A percentile compares a stretch with the other conserved stretches of the same genome.
Conservation (phyloP, 108 stramenopile species). For the Nannochloropsis gaditana region DNA sequence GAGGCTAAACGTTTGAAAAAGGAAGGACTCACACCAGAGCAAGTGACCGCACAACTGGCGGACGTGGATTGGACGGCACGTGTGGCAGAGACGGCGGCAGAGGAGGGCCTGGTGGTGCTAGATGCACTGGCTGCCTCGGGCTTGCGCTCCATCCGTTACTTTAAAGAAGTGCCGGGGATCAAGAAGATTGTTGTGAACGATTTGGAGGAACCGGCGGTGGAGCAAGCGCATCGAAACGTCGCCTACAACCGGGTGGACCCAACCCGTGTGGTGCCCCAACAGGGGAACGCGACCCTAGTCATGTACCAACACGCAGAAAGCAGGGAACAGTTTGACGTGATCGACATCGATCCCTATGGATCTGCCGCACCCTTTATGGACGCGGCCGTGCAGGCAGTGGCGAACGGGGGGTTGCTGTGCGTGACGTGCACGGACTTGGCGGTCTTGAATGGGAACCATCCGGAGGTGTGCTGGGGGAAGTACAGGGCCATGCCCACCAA, state of each 20-base stretch:
- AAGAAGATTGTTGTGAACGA: conserved; percentile 83
- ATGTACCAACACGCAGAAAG: conserved; percentile 44
- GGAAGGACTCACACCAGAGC: not conserved
- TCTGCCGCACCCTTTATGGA: conserved; percentile 93
- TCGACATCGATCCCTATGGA: conserved; percentile 98
- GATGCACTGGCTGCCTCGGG: conserved; percentile 96
- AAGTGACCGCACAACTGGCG: not conserved
- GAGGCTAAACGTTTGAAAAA: not conserved
- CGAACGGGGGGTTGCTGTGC: conserved; percentile 81
- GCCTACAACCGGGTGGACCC: conserved; percentile 66
- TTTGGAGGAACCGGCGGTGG: conserved; percentile 69
- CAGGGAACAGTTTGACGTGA: conserved; percentile 66
- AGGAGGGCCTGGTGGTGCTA: conserved; percentile 71
- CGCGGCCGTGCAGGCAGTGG: conserved; percentile 71
- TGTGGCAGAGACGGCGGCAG: conserved; percentile 33
- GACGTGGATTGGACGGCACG: conserved; percentile 25
- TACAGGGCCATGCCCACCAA: conserved; percentile 80
- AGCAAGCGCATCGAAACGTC: conserved; percentile 67
- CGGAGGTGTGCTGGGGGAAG: conserved; percentile 84
- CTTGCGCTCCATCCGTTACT: conserved; percentile 73
- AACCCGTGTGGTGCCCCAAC: conserved; percentile 55
- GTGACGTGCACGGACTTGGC: conserved; percentile 74
- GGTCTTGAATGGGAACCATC: conserved; percentile 81
- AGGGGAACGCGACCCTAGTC: conserved; percentile 59
- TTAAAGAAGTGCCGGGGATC: conserved; percentile 42